A percentile compares a stretch with the other conserved stretches of the same genome.
Evolutionary conservation across 768 basidiomycete genomes (phyloP).

Genomic region (Podaxis sp.): DNA sequence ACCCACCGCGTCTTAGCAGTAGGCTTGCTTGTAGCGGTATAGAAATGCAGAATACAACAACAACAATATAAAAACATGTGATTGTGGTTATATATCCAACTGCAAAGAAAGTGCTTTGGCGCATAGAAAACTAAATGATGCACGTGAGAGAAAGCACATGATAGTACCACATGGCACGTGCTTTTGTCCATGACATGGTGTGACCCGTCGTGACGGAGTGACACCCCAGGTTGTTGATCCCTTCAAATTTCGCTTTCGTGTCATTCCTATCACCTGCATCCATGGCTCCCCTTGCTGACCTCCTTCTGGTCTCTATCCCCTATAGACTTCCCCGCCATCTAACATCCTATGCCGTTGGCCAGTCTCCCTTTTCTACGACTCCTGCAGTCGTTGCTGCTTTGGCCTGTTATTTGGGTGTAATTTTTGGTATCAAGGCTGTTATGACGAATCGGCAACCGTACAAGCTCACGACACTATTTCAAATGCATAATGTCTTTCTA

Average conservation of each 20-base stretch:
- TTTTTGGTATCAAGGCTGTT: slow-evolving; percentile 79
- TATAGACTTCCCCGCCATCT: slow-evolving; percentile 54
- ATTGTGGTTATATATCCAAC: too few relatives aligned
- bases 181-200: neutral
- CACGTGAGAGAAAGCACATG: too few relatives aligned
- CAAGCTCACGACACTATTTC: slow-evolving; percentile 81
- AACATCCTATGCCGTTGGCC: slow-evolving; percentile 63
- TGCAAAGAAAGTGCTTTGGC: too few relatives aligned
- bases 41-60: too few relatives aligned
- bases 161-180: slow-evolving; percentile 8
- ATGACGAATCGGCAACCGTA: slow-evolving; percentile 77
- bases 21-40: too few relatives aligned
- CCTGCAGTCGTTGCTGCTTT: slow-evolving; percentile 68
- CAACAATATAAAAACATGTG: too few relatives aligned
- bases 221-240: slow-evolving; percentile 19
- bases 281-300: slow-evolving; percentile 74
- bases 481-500: slow-evolving; percentile 86
- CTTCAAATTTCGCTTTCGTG: slow-evolving; percentile 26
- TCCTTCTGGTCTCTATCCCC: slow-evolving; percentile 56
- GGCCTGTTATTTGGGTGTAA: slow-evolving; percentile 76
- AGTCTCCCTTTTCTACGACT: slow-evolving; percentile 80
- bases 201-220: slow-evolving; percentile 19
- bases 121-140: too few relatives aligned
- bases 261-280: slow-evolving; percentile 25
- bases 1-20: too few relatives aligned